Conservation (phyloP, 768 basidiomycete genomes). For the Lactarius hengduanensis region DNA sequence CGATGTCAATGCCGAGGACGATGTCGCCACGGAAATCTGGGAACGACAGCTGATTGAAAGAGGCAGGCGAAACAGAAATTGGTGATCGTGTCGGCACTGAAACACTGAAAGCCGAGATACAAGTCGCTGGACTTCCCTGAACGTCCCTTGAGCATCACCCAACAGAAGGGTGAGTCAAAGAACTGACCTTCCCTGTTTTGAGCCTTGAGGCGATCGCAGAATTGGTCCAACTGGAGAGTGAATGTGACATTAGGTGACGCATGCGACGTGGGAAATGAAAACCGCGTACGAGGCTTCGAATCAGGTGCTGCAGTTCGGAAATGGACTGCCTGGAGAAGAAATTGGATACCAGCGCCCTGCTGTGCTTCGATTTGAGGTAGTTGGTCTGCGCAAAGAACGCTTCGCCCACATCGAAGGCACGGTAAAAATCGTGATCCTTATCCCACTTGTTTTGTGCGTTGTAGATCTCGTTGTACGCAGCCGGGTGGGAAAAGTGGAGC, state of each 20-base stretch:
- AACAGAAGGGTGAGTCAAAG: not conserved
- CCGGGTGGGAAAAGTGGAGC: constrained; percentile 21
- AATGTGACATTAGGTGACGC: not conserved
- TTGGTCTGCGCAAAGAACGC: constrained; percentile 41
- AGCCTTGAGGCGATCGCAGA: constrained; percentile 28
- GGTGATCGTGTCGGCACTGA: constrained; percentile 45
- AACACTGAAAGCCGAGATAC: constrained; percentile 43
- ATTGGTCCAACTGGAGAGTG: constrained; percentile 36
- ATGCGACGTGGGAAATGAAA: not conserved
- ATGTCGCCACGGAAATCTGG: constrained; percentile 40
- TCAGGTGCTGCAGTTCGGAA: constrained; percentile 38
- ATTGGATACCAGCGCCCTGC: constrained; percentile 37
- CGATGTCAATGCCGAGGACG: constrained; percentile 36
- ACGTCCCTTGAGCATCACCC: not conserved
- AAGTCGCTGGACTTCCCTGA: constrained; percentile 35
- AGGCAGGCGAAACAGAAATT: constrained; percentile 43
- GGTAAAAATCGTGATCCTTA: constrained; percentile 42
- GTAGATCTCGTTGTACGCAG: constrained; percentile 23
- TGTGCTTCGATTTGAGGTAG: constrained; percentile 36
- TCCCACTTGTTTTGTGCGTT: constrained; percentile 33
- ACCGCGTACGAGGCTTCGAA: constrained; percentile 36
- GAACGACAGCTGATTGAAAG: constrained; percentile 35
- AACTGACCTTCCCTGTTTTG: constrained; percentile 16
- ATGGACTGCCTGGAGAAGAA: constrained; percentile 43
- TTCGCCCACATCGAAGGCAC: constrained; percentile 38